These are phyloP conservation scores for Leccinum subgranulosum DNA, from an alignment of 768 basidiomycete species.

Conservation along the genomic window DNA sequence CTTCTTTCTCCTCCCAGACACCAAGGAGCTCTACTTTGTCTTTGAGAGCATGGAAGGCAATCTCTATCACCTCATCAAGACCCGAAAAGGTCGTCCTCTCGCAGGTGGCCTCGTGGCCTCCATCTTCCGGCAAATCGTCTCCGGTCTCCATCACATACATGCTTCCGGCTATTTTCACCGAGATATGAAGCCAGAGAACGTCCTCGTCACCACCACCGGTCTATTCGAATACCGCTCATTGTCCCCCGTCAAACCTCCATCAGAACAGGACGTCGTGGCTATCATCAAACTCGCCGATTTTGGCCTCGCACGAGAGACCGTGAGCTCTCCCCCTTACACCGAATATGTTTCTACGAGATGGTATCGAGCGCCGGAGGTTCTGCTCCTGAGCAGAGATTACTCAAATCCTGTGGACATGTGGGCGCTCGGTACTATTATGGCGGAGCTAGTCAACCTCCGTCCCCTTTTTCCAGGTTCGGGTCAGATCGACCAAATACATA, in stretches of 20 bases:
- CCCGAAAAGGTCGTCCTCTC: slow-evolving; percentile 89
- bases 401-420: slow-evolving; percentile 99
- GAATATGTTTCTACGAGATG: slow-evolving; percentile 99
- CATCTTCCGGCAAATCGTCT: slow-evolving; percentile 89
- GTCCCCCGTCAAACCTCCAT: slow-evolving; percentile 61
- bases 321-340: slow-evolving; percentile 89
- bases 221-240: slow-evolving; percentile 86
- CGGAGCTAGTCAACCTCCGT: slow-evolving; percentile 91
- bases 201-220: slow-evolving; percentile 96
- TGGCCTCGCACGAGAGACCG: slow-evolving; percentile 89
- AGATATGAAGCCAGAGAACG: slow-evolving; percentile 99
- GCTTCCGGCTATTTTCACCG: slow-evolving; percentile 94
- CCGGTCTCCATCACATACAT: slow-evolving; percentile 92
- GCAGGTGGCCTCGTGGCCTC: slow-evolving; percentile 96
- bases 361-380: slow-evolving; percentile 98
- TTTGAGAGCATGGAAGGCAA: slow-evolving; percentile 99
- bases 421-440: slow-evolving; percentile 98
- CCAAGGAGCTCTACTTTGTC: slow-evolving; percentile 97
- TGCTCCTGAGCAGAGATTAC: slow-evolving; percentile 88
- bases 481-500: slow-evolving; percentile 88
- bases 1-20: slow-evolving; percentile 93
- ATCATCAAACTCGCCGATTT: slow-evolving; percentile 99
- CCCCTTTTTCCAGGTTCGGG: slow-evolving; percentile 93
- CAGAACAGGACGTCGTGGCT: slow-evolving; percentile 92
- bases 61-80: slow-evolving; percentile 97